Evolutionary conservation across 768 basidiomycete species (phyloP).

Genomic region (Tephrocybe sp.): DNA sequence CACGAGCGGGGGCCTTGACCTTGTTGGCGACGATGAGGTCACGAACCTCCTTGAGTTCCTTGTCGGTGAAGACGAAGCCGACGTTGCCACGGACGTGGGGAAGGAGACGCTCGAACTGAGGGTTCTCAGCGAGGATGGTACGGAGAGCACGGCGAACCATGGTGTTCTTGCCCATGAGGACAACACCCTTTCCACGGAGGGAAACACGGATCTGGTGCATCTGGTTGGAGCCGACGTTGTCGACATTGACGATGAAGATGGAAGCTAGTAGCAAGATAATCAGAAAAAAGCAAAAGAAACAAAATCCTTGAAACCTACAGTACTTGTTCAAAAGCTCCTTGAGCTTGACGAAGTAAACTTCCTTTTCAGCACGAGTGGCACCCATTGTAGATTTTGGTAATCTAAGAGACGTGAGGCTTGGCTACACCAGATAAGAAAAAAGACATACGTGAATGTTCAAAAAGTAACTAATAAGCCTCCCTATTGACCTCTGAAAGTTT

Average conservation of each 20-base stretch:
- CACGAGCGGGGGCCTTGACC: slow-evolving; percentile 97
- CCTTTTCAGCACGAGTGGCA: slow-evolving; percentile 87
- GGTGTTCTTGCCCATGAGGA: slow-evolving; percentile 99
- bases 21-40: slow-evolving; percentile 94
- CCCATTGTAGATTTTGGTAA: slow-evolving; percentile 68
- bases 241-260: slow-evolving; percentile 98
- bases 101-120: slow-evolving; percentile 94
- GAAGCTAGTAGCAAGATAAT: slow-evolving; percentile 58
- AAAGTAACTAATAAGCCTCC: slow-evolving; percentile 68
- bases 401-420: neutral
- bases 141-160: slow-evolving; percentile 99
- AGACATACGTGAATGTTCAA: slow-evolving; percentile 18
- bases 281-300: neutral
- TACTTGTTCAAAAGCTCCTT: slow-evolving; percentile 89
- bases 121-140: slow-evolving; percentile 82
- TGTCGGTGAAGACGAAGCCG: slow-evolving; percentile 95
- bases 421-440: neutral
- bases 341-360: slow-evolving; percentile 88
- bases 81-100: slow-evolving; percentile 97
- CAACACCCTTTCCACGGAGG: slow-evolving; percentile 94
- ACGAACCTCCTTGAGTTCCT: slow-evolving; percentile 92
- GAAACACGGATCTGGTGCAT: slow-evolving; percentile 97
- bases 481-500: slow-evolving; percentile 68
- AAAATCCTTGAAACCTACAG: slow-evolving; percentile 48
- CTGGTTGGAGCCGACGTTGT: slow-evolving; percentile 99